These are phyloP conservation scores for Cutaneotrichosporon cyanovorans DNA, from an alignment of 1,284 basidiomycete genomes.

Conservation along the genomic window DNA sequence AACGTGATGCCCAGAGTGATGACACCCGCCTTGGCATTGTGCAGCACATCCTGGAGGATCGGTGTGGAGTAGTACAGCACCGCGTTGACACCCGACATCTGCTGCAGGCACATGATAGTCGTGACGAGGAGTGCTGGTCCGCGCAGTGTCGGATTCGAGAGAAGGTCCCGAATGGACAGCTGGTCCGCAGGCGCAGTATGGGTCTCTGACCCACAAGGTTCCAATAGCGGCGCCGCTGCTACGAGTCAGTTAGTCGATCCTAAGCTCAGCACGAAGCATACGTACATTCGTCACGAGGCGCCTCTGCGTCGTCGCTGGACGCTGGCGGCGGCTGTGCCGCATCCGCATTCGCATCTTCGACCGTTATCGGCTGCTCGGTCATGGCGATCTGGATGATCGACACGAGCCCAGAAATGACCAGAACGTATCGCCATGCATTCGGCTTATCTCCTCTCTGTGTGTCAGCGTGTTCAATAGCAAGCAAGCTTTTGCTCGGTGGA, in stretches of 20 bases:
- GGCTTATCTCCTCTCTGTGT: constrained; percentile 36
- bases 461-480: not conserved
- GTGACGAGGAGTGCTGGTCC: constrained; percentile 63
- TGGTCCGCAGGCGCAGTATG: constrained; percentile 42
- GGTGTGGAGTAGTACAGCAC: constrained; percentile 85
- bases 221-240: constrained; percentile 28
- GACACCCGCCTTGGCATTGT: constrained; percentile 60
- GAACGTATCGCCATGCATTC: constrained; percentile 62
- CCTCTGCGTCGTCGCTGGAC: constrained; percentile 2
- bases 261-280: not conserved
- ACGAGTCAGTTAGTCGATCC: not conserved
- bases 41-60: constrained; percentile 69
- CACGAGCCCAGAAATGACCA: constrained; percentile 58
- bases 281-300: constrained; percentile 3
- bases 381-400: constrained; percentile 56
- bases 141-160: constrained; percentile 56
- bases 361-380: constrained; percentile 4
- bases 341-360: not conserved
- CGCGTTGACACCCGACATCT: constrained; percentile 70
- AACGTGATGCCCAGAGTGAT: constrained; percentile 50
- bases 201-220: not conserved
- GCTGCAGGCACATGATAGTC: constrained; percentile 68
- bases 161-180: constrained; percentile 28
- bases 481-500: too few relatives aligned
- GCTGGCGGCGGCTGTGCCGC: not conserved